Evolutionary conservation across 495 filamentous ascomycete genomes (phyloP).

Genomic region (Neurospora sp.): DNA sequence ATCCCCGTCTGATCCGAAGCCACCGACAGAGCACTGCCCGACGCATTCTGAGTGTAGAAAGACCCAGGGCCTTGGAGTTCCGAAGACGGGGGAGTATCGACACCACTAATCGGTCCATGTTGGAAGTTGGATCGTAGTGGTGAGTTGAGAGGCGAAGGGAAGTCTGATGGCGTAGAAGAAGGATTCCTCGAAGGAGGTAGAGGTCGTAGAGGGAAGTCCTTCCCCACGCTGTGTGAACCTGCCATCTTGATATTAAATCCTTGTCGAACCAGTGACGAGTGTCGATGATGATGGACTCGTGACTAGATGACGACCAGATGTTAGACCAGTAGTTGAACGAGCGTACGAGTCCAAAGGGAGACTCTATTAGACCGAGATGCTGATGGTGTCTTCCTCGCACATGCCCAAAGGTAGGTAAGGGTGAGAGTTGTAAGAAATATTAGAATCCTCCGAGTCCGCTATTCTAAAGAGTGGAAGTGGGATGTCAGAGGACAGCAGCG

Average conservation of each 20-base stretch:
- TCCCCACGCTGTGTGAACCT: not conserved
- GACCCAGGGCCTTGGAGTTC: not conserved
- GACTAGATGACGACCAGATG: not conserved
- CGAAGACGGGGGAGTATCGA: not conserved
- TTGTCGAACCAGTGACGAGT: not conserved
- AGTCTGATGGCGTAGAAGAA: not conserved
- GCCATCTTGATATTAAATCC: not conserved
- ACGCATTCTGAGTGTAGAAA: not conserved
- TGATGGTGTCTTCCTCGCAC: not conserved
- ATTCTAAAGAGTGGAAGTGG: not conserved
- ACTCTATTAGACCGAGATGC: not conserved
- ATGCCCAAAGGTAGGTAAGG: not conserved
- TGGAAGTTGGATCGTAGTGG: not conserved
- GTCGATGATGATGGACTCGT: not conserved
- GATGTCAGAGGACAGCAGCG: not conserved
- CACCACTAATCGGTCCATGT: not conserved
- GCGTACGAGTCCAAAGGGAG: not conserved
- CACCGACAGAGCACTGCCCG: not conserved
- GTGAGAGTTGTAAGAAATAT: not conserved
- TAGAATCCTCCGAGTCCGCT: not conserved
- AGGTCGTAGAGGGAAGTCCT: constrained; percentile 4
- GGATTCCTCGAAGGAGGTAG: not conserved
- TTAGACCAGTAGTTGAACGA: not conserved
- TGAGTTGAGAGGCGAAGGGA: not conserved
- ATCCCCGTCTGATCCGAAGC: not conserved